Evolutionary conservation across 306 rosid genomes (phyloP), one percentile per base, ranked within the genome.

Genomic region (Fragaria ananassa): DNA sequence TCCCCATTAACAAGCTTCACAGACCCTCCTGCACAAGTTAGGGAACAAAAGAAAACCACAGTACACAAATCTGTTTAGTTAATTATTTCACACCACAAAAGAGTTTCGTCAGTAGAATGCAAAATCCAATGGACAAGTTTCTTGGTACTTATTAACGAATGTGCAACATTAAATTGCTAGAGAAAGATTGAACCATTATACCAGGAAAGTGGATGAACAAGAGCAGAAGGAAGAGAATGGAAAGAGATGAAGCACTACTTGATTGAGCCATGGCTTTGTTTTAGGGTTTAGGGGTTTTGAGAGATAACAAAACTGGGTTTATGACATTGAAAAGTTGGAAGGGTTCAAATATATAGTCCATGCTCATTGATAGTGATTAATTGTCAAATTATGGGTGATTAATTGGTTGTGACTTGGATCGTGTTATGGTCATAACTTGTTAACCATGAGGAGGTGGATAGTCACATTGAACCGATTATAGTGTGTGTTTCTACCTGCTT

Each of bases 261-360:
- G 80, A 70, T 76, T 76, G 74, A 65, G 78, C 76, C 89, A 83
- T 83, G n/a, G 56, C 21, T 70, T 46, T 23, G 76, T 49, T 34
- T 15, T 19, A 67, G 19, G 19, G 19, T 60, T 5, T 14, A 34
- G 56, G 81, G n/a, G 39, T 39, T 2, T 73, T 19, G 23, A 35
- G 64, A 25, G 67, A 41, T 46, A 49, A 29, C 29, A 65, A 10
- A 35, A 84, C 65, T 23, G 44, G 17, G 21, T 44, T 2, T 67
- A 70, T 39, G 81, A 65, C 41, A 49, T 3, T 37, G 7, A 14
- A 79, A 76, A 46, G 45, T 14, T 19, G 62, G n/a, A 29, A 14
- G 57, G 50, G 67, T 35, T 9, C 4, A 65, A 18, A 65, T 83
- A 49, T 68, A 80, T 80, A 76, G 81, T 50, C 10, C 21, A 19